Base-by-base conservation (phyloP, 2,329 filamentous ascomycete genomes). In the Monilinia fructigena region DNA sequence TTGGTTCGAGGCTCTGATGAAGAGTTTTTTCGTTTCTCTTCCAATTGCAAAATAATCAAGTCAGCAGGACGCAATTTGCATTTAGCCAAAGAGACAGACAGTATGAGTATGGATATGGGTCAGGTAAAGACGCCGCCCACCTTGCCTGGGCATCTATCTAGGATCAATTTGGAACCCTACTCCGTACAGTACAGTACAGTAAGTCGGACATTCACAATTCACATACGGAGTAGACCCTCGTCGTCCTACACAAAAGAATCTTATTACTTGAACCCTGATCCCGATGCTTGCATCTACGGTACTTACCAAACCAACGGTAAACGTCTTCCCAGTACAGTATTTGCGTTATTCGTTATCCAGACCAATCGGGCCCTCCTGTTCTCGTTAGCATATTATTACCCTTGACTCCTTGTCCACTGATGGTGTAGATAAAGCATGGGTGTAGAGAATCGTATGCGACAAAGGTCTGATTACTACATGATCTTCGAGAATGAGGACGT, bases 231-330 rank as follows among this genome's bases (percentile, higher is more conserved):
- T 50, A 10, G n/a, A 23, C 18, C 45, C 45, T 18, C 45, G 56
- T 60, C 42, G 28, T 60, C 35, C 45, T 31, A 50, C 31, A 55
- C 31, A n/a, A 38, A 38, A 6, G 20, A 26, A 42, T 40, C 35
- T 40, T 42, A 50, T 50, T 38, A 38, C 58, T 35, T 38, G 28
- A 60, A 40, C 54, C 63, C 26, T 60, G 45, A 65, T 60, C 45
- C 14, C 53, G 28, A 65, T 65, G 63, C 63, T 59, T 59, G 63
- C 63, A 40, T 65, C 45, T 56, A 28, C 63, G 55, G 63, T 65
- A 59, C 42, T 61, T 61, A 65, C 63, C 63, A 65, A 45, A 45
- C 63, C 63, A 47, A 65, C 55, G 63, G 63, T 65, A 65, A 65
- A 65, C 55, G 31, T 23, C 55, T 60, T 61, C 55, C 55, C 40